Conservation (phyloP, 805 yeast species). For the Blastobotrys parvus region DNA sequence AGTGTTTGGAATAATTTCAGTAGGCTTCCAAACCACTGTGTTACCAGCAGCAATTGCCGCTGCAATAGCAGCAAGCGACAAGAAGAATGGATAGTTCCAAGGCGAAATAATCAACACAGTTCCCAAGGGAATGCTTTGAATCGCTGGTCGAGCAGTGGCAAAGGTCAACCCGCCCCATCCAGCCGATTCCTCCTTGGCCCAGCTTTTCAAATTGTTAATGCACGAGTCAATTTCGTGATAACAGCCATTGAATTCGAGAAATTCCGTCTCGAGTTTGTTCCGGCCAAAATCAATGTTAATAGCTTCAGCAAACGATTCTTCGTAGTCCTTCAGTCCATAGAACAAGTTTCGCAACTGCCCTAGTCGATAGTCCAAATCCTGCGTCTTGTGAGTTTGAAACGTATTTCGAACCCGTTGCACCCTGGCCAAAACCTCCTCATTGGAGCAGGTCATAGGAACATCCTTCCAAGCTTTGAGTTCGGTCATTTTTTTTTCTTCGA, state of each 20-base stretch:
- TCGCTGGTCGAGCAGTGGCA: conserved; percentile 21
- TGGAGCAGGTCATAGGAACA: conserved; percentile 31
- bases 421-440: conserved; percentile 39
- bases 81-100: conserved; percentile 68
- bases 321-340: conserved; percentile 52
- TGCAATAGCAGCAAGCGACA: conserved; percentile 57
- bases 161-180: conserved; percentile 11
- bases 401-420: conserved; percentile 36
- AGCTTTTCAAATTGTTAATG: conserved; percentile 49
- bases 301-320: conserved; percentile 47
- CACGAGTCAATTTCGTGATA: conserved; percentile 50
- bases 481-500: not conserved
- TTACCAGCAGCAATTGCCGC: conserved; percentile 87
- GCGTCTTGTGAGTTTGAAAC: conserved; percentile 40
- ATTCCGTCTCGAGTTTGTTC: conserved; percentile 49
- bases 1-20: conserved; percentile 62
- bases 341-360: conserved; percentile 60
- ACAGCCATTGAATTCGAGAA: conserved; percentile 46
- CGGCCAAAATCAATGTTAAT: conserved; percentile 61
- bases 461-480: conserved; percentile 8
- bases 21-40: conserved; percentile 65
- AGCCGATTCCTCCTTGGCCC: conserved; percentile 46
- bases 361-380: conserved; percentile 46
- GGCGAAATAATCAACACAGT: conserved; percentile 67
- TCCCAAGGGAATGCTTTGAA: conserved; percentile 40